Base-by-base conservation (phyloP, 306 rosid genomes). In the Myrica gale region DNA sequence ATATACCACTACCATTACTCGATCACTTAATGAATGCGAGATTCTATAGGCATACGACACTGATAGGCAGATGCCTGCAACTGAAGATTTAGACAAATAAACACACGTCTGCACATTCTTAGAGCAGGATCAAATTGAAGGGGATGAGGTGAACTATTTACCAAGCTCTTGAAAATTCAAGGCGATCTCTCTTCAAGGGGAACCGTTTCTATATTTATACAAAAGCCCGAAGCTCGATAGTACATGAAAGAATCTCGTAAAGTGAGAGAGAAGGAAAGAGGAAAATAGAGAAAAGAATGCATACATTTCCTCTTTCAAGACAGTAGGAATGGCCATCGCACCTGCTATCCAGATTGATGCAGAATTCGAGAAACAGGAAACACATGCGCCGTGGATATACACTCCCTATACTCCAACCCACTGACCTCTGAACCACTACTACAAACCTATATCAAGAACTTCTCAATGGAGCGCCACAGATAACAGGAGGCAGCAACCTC, bases 161-260 rank as follows among this genome's bases (percentile, higher is more conserved):
- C 80, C 68, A 45, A 73, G 61, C 47, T 4, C 15, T 19, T n/a
- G n/a, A 69, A 57, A 62, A 26, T 73, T 5, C 71, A 37, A 48
- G 58, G 42, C 48, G 55, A 32, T 68, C 26, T 19, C 45, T 45
- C 50, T 70, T 53, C 20, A 69, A 80, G 68, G 75, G 74, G 46
- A 72, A 58, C 84, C 62, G 58, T 80, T 81, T 76, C 80, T 78
- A 75, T 78, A 76, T 60, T 78, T 82, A 73, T 79, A 81, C 83
- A 81, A 81, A 81, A 78, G 41, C 82, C 74, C 81, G 74, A 67
- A 74, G 81, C 82, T 75, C 87, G 70, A 84, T 83, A 51, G 77
- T 70, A 81, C 77, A 74, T 70, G 68, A 80, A 78, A 67, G 81
- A 86, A 83, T 78, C 67, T 81, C 66, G 75, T 20, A 68, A 56